Evolutionary conservation across 768 basidiomycete species (phyloP).

Genomic region (Suillus subluteus): DNA sequence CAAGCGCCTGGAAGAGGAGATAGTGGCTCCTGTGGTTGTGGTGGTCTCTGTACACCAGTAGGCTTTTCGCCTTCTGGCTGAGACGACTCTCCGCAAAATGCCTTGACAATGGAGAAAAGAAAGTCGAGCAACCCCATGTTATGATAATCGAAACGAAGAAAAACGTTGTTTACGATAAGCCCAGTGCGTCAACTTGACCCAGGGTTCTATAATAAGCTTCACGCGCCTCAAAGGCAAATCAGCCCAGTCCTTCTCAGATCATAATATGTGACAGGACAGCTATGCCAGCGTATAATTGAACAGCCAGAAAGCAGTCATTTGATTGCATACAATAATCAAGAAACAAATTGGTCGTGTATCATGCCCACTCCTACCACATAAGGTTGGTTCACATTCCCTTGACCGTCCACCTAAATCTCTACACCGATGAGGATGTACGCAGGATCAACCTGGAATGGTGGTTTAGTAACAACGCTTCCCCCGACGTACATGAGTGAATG

Average conservation of each 20-base stretch:
- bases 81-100: conserved; percentile 28
- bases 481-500: conserved; percentile 95
- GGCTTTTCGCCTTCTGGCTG: conserved; percentile 14
- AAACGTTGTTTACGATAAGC: background rate
- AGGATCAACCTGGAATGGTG: conserved; percentile 74
- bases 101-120: conserved; percentile 25
- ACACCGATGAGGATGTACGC: conserved; percentile 85
- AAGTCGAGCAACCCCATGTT: conserved; percentile 31
- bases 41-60: background rate
- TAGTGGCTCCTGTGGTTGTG: conserved; percentile 16
- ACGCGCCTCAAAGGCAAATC: background rate
- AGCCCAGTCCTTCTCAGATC: background rate
- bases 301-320: background rate
- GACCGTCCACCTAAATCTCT: conserved; percentile 59
- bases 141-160: background rate
- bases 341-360: background rate
- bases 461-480: conserved; percentile 81
- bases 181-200: background rate
- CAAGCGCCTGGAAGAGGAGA: conserved; percentile 4
- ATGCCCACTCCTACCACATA: conserved; percentile 1
- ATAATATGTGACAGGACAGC: background rate
- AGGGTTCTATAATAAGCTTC: background rate
- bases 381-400: conserved; percentile 29
- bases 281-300: background rate
- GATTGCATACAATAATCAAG: background rate